phyloP scores from a whole-genome alignment of 768 basidiomycete genomes.

The Kondoa malvinella region DNA sequence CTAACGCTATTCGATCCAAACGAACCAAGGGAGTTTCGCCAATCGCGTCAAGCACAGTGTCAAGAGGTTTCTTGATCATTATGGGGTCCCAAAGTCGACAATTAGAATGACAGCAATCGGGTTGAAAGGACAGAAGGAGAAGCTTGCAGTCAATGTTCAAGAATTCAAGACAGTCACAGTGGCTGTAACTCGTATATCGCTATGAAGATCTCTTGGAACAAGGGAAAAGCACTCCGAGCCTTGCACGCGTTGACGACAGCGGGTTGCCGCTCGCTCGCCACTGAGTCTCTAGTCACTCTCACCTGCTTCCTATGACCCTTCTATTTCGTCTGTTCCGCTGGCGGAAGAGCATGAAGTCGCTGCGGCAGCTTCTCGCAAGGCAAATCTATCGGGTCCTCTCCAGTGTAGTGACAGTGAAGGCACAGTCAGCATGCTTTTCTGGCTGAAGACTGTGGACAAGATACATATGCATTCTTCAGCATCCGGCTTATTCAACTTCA shows the following conservation, averaged over 20 bases:
- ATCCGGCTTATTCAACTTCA: background rate
- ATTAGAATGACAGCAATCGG: background rate
- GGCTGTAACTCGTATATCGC: background rate
- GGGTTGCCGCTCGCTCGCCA: too few species aligned
- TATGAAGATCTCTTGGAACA: background rate
- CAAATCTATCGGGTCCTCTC: too few species aligned
- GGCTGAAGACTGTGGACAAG: conserved; percentile 59
- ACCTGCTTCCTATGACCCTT: background rate
- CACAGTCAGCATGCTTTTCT: too few species aligned
- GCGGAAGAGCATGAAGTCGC: conserved; percentile 57
- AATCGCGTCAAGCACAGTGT: conserved; percentile 65
- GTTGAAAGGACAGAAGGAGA: background rate
- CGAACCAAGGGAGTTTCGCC: conserved; percentile 80
- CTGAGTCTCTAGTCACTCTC: background rate
- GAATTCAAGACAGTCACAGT: too few species aligned
- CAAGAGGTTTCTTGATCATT: conserved; percentile 46
- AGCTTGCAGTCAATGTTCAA: too few species aligned
- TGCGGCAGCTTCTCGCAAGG: conserved; percentile 67
- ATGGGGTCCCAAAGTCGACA: background rate
- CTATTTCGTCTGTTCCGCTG: conserved; percentile 35
- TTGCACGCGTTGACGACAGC: background rate
- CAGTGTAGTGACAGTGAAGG: too few species aligned
- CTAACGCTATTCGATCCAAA: conserved; percentile 56
- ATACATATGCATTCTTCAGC: background rate
- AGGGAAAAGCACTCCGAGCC: background rate